A percentile compares a stretch with the other conserved stretches of the same genome.
phyloP scores from a whole-genome alignment of 768 basidiomycete species.

The Asterophora parasitica region DNA sequence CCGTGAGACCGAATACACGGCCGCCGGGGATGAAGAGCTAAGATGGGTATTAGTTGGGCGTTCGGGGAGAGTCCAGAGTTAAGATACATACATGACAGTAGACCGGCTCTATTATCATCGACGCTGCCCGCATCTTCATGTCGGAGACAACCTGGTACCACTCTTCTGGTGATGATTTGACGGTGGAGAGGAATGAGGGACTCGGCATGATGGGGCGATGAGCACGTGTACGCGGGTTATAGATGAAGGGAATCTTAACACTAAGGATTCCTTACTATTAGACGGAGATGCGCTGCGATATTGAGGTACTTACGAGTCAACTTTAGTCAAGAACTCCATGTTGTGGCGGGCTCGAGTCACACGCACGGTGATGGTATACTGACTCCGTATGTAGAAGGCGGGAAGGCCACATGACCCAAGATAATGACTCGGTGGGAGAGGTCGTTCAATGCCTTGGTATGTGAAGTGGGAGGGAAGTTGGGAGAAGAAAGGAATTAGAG shows the following conservation, averaged over 20 bases:
- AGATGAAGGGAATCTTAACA: conserved; percentile 44
- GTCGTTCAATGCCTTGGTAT: conserved; percentile 25
- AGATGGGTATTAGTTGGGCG: not conserved
- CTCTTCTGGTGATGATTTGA: conserved; percentile 64
- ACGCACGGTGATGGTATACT: conserved; percentile 43
- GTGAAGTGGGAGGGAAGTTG: conserved; percentile 43
- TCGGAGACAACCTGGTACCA: conserved; percentile 48
- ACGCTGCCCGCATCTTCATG: conserved; percentile 33
- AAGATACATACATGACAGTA: conserved; percentile 44
- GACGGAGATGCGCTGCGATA: not conserved
- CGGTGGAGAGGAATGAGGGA: conserved; percentile 47
- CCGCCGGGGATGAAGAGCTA: conserved; percentile 60
- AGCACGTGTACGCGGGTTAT: conserved; percentile 52
- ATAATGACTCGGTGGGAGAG: conserved; percentile 48
- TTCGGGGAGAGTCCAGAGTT: not conserved
- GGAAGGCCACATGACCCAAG: conserved; percentile 27
- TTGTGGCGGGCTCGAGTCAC: conserved; percentile 34
- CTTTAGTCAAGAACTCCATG: conserved; percentile 40
- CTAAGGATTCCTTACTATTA: conserved; percentile 25
- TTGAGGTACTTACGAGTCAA: conserved; percentile 35
- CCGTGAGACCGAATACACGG: conserved; percentile 47
- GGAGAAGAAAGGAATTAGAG: conserved; percentile 38
- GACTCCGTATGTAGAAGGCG: conserved; percentile 33
- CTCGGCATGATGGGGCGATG: conserved; percentile 45
- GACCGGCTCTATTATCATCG: conserved; percentile 33